Base-by-base conservation (phyloP, 75 land plant species). In the Sequoiadendron giganteum region DNA sequence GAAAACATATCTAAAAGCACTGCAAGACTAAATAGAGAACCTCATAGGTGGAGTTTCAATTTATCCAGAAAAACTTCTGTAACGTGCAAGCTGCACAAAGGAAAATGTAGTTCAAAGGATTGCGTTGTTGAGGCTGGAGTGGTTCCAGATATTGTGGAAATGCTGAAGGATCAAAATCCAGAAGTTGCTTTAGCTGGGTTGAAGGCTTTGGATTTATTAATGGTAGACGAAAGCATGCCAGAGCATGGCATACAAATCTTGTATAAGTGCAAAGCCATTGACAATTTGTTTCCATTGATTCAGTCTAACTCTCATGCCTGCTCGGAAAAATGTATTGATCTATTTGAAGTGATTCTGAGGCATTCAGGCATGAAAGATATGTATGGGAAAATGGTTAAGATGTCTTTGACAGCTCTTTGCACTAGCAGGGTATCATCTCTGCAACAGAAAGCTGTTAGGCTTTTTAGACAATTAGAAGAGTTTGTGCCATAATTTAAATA, bases 91-190 rank as follows among this genome's bases (percentile, higher is more conserved):
- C 89, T 89, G 28, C 90, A 89, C 88, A 36, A 42, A 49, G 90
- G 90, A 19, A 72, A n/a, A 40, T 89, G 90, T 87, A 88, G 55
- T 42, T 40, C 52, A 52, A 89, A 79, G 90, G 58, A 89, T 25
- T 89, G 90, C 84, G 79, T 89, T 19, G 89, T 89, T 48, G 89
- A 87, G 39, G 90, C 88, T 36, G 87, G 61, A 42, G 90, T 89
- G 10, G 84, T 89, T 77, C 90, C 90, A 1, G 90, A 54, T 21
- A 42, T 89, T 30, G 84, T 89, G 19, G 48, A 61, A 45, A 38
- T 86, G 25, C 68, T 89, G 84, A 81, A 89, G 72, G 89, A 89
- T 36, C 36, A 68, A 18, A 52, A 55, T 49, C 55, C 68, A 14
- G 82, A 45, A 28, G 90, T 81, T 36, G 68, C 89, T 78, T 82